Evolutionary conservation across 169 alveolate genomes (phyloP).

Genomic region (Eimeria praecox): DNA sequence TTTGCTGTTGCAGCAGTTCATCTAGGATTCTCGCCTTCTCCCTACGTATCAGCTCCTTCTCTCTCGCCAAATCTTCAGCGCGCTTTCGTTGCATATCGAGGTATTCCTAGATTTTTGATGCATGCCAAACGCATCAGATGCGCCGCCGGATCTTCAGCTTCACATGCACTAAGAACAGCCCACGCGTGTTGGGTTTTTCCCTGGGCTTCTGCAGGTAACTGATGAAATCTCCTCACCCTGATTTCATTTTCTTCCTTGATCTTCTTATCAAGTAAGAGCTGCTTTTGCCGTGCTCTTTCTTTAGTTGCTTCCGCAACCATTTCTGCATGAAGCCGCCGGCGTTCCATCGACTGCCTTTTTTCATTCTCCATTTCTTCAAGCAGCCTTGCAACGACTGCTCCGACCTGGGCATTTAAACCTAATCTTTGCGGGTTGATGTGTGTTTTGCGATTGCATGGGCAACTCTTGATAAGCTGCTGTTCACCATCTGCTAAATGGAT

Average conservation of each 20-base stretch:
- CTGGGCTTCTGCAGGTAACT: not conserved
- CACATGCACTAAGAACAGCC: not conserved
- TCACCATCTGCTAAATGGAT: not conserved
- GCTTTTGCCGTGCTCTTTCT: conserved; percentile 67
- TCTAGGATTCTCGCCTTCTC: conserved; percentile 69
- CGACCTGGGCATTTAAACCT: conserved; percentile 44
- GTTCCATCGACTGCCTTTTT: conserved; percentile 52
- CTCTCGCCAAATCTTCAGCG: conserved; percentile 51
- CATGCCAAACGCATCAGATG: not conserved
- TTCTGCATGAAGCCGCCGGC: conserved; percentile 47
- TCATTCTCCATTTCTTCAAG: conserved; percentile 78
- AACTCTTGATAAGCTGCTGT: not conserved
- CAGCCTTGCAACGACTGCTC: conserved; percentile 73
- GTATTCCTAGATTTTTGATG: conserved; percentile 26
- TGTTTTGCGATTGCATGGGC: not conserved
- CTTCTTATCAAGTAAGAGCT: conserved; percentile 48
- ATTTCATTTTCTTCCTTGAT: conserved; percentile 60
- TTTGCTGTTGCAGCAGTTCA: conserved; percentile 58
- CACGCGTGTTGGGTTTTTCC: no score
- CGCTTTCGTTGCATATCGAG: conserved; percentile 68
- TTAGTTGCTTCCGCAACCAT: conserved; percentile 49
- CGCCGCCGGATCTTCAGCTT: not conserved
- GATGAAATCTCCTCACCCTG: not conserved
- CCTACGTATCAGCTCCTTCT: conserved; percentile 39
- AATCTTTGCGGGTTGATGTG: not conserved